Percentiles rank a stretch among this genome's conserved stretches.
These are phyloP conservation scores for Nakazawaea pomicola DNA, from an alignment of 805 yeast species.

Conservation along the genomic window DNA sequence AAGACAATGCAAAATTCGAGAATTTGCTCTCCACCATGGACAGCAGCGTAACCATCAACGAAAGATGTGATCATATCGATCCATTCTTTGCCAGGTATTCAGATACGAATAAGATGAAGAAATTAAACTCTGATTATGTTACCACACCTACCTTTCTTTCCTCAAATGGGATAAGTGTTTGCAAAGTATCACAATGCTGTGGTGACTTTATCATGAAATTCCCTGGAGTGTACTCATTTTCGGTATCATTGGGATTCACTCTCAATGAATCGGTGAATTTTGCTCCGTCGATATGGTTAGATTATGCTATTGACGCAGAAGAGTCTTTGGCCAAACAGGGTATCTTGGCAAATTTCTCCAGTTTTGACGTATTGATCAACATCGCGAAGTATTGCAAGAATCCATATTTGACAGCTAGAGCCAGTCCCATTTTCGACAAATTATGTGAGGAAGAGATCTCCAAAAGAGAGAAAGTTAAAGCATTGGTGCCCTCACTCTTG, in stretches of 20 bases:
- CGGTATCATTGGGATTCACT: slow-evolving; percentile 49
- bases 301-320: slow-evolving; percentile 41
- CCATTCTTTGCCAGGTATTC: slow-evolving; percentile 1
- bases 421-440: slow-evolving; percentile 28
- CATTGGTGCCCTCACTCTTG: slow-evolving; percentile 24
- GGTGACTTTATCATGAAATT: slow-evolving; percentile 57
- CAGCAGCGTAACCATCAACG: not conserved
- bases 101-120: slow-evolving; percentile 2
- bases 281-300: slow-evolving; percentile 55
- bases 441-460: slow-evolving; percentile 39
- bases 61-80: slow-evolving; percentile 2
- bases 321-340: slow-evolving; percentile 45
- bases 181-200: slow-evolving; percentile 48
- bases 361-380: slow-evolving; percentile 41
- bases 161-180: slow-evolving; percentile 42
- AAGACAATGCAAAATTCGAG: slow-evolving; percentile 49
- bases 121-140: slow-evolving; percentile 38
- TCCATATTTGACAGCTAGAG: slow-evolving; percentile 27
- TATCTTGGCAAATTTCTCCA: slow-evolving; percentile 48
- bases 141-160: slow-evolving; percentile 45
- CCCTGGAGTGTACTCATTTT: slow-evolving; percentile 50
- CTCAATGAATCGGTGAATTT: slow-evolving; percentile 52
- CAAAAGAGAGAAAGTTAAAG: slow-evolving; percentile 33
- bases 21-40: slow-evolving; percentile 12
- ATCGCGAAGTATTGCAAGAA: slow-evolving; percentile 40